Base-by-base conservation (phyloP, 2,329 filamentous ascomycete genomes). In the Aspergillus sp. region DNA sequence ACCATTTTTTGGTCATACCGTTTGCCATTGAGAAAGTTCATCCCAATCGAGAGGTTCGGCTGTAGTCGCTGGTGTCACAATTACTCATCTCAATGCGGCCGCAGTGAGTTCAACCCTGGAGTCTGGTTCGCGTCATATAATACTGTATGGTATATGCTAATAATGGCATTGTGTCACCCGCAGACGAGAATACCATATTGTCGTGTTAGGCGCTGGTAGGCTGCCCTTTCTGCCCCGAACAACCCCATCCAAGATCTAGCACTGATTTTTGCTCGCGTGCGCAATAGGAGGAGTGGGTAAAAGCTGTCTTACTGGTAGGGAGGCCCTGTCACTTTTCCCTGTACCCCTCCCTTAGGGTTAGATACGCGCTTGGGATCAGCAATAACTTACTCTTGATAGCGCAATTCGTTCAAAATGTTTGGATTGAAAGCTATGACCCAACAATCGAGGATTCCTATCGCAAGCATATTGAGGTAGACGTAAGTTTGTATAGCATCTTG, bases 341-440 rank as follows among this genome's bases (percentile, higher is more conserved):
- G 15, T 12, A 5, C 30, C 32, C 15, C 17, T 30, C 13, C 12
- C 44, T 24, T 11, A 18, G 17, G 32, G 45, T 18, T 44, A 34
- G 12, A 24, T 30, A n/a, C 22, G 20, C 11, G 17, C 22, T 17
- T 12, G 9, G 5, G 24, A 13, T 15, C 17, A 41, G 18, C 22
- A 42, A 32, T 48, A 15, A 48, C 61, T 64, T 36, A 63, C 57
- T n/a, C 47, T 47, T 41, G 39, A 24, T 69, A 91, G 91, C 92
- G 68, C 91, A 96, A 81, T 96, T 96, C 69, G 91, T 96, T 52
- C 91, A 95, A 75, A 93, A 95, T 78, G 89, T 96, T 67, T 96
- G 91, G 90, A 93, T 96, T 71, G 91, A 96, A 75, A 90, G 88
- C 73, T 93, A 93, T 73, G 90, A 93, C 76, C 90, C 90, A 43